Conservation (phyloP, 2,329 filamentous ascomycete genomes). For the Fusarium sp. region DNA sequence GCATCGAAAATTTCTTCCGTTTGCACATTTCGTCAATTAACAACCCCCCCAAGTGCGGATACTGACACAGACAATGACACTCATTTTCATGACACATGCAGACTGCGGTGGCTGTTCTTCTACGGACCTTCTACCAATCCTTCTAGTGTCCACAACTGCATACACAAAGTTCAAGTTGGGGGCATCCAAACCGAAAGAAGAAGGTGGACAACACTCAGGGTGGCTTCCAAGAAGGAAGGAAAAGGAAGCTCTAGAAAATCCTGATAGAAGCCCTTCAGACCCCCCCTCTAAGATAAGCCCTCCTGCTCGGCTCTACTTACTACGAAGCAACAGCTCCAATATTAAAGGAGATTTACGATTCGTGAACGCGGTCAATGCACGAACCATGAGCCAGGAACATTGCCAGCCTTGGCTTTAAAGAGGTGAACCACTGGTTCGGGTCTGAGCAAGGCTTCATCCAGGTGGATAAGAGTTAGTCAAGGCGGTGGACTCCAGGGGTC, state of each 20-base stretch:
- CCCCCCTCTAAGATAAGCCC: conserved; percentile 18
- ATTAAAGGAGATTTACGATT: conserved; percentile 30
- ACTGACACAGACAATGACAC: not conserved
- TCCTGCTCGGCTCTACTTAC: conserved; percentile 24
- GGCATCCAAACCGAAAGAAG: conserved; percentile 29
- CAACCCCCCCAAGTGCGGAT: not conserved
- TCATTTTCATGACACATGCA: conserved; percentile 29
- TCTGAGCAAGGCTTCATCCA: conserved; percentile 20
- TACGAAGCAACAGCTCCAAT: conserved; percentile 7
- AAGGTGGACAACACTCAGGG: conserved; percentile 37
- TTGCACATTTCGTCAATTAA: conserved; percentile 1
- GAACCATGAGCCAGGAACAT: conserved; percentile 33
- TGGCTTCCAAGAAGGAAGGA: conserved; percentile 20
- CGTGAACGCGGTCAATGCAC: conserved; percentile 21
- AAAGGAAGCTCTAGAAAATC: conserved; percentile 39
- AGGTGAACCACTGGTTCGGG: conserved; percentile 43
- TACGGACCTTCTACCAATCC: conserved; percentile 29
- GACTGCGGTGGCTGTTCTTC: conserved; percentile 22
- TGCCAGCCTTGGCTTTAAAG: conserved; percentile 15
- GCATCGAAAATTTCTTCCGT: conserved; percentile 8
- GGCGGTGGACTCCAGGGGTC: conserved; percentile 12
- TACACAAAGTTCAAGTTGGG: not conserved
- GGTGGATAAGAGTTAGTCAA: conserved; percentile 16
- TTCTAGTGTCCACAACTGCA: conserved; percentile 32
- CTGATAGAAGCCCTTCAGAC: conserved; percentile 21